Percentiles rank a stretch among this genome's conserved stretches.
Evolutionary conservation across 345 rosid genomes (phyloP).

Genomic region (Hirschfeldia incana): DNA sequence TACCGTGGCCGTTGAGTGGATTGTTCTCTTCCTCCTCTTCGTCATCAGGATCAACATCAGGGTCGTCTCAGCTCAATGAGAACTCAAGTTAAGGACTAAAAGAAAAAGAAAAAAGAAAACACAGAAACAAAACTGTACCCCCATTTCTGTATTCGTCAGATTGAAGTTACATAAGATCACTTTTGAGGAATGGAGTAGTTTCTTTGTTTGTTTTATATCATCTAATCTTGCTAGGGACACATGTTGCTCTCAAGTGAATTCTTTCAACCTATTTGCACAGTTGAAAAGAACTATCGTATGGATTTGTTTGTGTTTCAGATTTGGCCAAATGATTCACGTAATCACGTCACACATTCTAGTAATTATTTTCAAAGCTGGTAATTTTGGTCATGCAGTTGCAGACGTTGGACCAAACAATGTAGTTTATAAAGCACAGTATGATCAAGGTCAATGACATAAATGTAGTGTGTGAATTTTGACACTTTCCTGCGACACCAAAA

Average conservation of each 20-base stretch:
- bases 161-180: conserved; percentile 20
- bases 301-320: too few species aligned
- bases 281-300: too few species aligned
- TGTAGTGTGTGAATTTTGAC: too few species aligned
- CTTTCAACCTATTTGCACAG: neutral
- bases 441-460: too few species aligned
- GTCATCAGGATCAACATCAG: conserved; percentile 29
- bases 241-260: neutral
- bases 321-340: too few species aligned
- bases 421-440: too few species aligned
- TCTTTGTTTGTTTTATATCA: neutral
- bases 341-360: too few species aligned
- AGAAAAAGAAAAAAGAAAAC: neutral
- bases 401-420: too few species aligned
- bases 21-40: conserved; percentile 66
- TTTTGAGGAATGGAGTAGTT: neutral
- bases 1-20: conserved; percentile 77
- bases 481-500: too few species aligned
- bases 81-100: conserved; percentile 38
- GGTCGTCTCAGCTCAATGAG: conserved; percentile 44
- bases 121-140: neutral
- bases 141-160: neutral
- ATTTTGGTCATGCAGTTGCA: too few species aligned
- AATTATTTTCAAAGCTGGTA: too few species aligned
- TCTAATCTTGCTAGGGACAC: neutral